Evolutionary conservation across 371 early-diverging fungal genomes (phyloP), one percentile per base, ranked within the genome.

Genomic region (Blakeslea trispora): DNA sequence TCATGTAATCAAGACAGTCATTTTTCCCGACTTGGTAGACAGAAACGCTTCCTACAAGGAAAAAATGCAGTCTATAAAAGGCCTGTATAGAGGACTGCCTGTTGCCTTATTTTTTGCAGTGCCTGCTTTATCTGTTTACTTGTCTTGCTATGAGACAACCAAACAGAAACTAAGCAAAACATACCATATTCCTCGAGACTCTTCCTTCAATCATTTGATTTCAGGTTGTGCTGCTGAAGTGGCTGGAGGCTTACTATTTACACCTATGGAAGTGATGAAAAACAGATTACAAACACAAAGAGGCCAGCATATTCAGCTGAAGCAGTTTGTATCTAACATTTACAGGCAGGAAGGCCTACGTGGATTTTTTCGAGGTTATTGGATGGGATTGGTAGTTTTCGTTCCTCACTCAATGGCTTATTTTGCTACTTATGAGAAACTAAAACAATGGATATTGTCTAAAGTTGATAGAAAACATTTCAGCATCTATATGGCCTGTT

Each of bases 241-340:
- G 0, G 45, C 67, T 0, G 80, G 83, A 0, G 82, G 84, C 15
- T 50, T 81, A 18, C 66, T 84, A 10, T 85, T 86, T 81, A 91
- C 91, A 6, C 93, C 93, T 4, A 90, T 91, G 90, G 93, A 91
- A 69, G 85, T 93, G 4, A 56, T 93, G 55, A 93, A 93, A 59
- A 86, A 79, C 50, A 77, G 81, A 46, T 68, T 88, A 35, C 93
- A 93, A 57, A 69, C 68, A 37, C 22, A 61, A 31, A 24, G 35
- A 17, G 18, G 24, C 37, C 7, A 34, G n/a, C 39, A 24, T n/a
- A 17, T 8, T 23, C 37, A 18, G 4, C 13, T 13, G 15, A 5
- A 22, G 22, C 28, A 37, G n/a, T 17, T 37, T 71, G 66, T 63
- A 13, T 17, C 15, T 3, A 18, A 32, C 11, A 86, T 92, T 15